Evolutionary conservation across 306 rosid species (phyloP), one percentile per base, ranked within the genome.

Genomic region (Dryas drummondii): DNA sequence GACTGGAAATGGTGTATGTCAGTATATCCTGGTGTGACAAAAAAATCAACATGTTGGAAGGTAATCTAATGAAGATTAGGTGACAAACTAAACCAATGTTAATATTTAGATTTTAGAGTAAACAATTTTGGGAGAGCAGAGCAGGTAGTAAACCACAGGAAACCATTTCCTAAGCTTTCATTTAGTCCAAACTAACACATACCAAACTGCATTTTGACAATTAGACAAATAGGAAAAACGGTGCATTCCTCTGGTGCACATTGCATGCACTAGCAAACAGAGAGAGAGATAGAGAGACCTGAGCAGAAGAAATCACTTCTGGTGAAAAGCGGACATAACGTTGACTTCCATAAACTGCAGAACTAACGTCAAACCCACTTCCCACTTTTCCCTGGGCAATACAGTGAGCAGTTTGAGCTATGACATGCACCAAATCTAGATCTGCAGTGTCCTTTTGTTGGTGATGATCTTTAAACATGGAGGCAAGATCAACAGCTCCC

Each of bases 291-390:
- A 64, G 13, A 61, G 67, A 78, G 49, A 94, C 99, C 97, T 92
- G 96, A 80, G 97, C 80, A 73, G 91, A 84, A 68, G 97, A 90
- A 74, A 94, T 86, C 78, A 92, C 96, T 85, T 90, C 93, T 9
- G 99, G 97, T 45, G 99, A 94, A 89, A 94, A 94, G 60, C 99
- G 97, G 80, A 90, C 92, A 81, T 94, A 94, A 48, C 96, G 92
- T 16, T 94, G 99, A 85, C 99, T 92, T n/a, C 99, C 99, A 87
- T 90, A 92, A 78, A 92, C 97, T 13, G 98, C 99, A 81, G 99
- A 92, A 78, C 96, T 90, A 81, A 94, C 97, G 84, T 94, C 99
- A 89, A 92, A 94, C 68, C 99, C 99, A 74, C 99, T 92, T 68
- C 99, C 99, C 75, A 94, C 96, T 86, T 94, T 94, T 71, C 99